Base-by-base conservation (phyloP, 768 basidiomycete genomes). In the Amanita molliuscula region DNA sequence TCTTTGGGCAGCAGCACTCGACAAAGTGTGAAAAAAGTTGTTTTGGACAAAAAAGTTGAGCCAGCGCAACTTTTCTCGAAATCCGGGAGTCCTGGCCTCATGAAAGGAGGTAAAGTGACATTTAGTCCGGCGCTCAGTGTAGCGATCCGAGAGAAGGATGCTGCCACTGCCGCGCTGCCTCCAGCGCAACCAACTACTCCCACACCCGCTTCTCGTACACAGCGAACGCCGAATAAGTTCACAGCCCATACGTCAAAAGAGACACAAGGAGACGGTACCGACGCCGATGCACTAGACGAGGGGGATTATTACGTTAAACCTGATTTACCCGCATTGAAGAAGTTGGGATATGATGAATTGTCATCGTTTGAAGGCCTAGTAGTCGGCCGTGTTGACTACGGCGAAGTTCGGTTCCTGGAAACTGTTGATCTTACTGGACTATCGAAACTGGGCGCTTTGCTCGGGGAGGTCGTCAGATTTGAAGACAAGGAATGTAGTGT, bases 221-320 rank as follows among this genome's bases (percentile, higher is more conserved):
- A 69, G 52, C 69, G 61, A 18, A 65, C 65, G 10, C 59, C 73
- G 3, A 71, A 72, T 52, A 73, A 67, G 37, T 69, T 72, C 54
- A 64, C 66, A 10, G 68, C 69, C 0, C 65, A 63, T 54, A 53
- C 59, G 50, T 55, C 69, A 53, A 60, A 62, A 35, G 41, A 54
- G 21, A 42, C 43, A 10, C 51, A 58, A 18, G 50, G 55, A 11
- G 59, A 58, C 11, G 62, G 56, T 6, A 56, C 56, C 34, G 65
- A 62, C 6, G 56, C 70, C 16, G 65, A 65, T 15, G 72, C 77
- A 45, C 74, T 79, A 13, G 77, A 82, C 53, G 81, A 92, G 54
- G 96, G 94, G 36, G 90, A 96, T 53, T 99, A 98, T 68, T 97
- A 82, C 77, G 80, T 86, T 50, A 82, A 82, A 55, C 96, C 96